Evolutionary conservation across 768 basidiomycete species (phyloP).

Genomic region (Fomitopsis serialis): DNA sequence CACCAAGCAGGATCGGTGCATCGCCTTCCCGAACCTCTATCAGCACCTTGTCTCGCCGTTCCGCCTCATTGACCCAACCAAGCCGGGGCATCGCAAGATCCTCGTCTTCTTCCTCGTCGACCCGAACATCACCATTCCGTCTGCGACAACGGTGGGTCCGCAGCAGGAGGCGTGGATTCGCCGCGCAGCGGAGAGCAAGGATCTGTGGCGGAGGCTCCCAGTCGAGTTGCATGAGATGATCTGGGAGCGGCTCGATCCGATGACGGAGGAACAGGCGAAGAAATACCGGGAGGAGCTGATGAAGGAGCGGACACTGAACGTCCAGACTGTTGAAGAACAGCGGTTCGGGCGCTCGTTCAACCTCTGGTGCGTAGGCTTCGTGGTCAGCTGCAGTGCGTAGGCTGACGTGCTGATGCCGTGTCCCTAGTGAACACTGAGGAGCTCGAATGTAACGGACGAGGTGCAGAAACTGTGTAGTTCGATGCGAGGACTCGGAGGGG

Average conservation of each 20-base stretch:
- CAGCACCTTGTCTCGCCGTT: constrained; percentile 34
- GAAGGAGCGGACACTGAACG: constrained; percentile 14
- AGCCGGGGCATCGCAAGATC: constrained; percentile 34
- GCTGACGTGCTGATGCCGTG: no score
- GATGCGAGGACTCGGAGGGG: no score
- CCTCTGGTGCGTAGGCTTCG: constrained; percentile 7
- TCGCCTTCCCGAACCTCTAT: constrained; percentile 34
- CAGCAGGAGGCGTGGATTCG: constrained; percentile 27
- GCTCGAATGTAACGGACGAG: no score
- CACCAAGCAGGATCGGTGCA: constrained; percentile 21
- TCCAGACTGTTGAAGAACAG: constrained; percentile 2
- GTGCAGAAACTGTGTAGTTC: no score
- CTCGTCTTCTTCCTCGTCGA: constrained; percentile 32
- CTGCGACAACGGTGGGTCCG: constrained; percentile 26
- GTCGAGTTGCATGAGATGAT: constrained; percentile 17
- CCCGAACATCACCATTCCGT: no score
- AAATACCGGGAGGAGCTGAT: constrained; percentile 13
- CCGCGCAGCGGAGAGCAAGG: neutral
- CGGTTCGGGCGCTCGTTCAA: constrained; percentile 10
- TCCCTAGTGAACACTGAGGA: no score
- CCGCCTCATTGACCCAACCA: constrained; percentile 23
- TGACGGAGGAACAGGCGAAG: constrained; percentile 10
- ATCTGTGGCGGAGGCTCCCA: constrained; percentile 8
- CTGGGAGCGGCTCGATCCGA: constrained; percentile 2
- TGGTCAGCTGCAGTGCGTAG: no score